Evolutionary conservation across 768 basidiomycete species (phyloP), one percentile per base, ranked within the genome.

Genomic region (Boletus pseudopeckii): DNA sequence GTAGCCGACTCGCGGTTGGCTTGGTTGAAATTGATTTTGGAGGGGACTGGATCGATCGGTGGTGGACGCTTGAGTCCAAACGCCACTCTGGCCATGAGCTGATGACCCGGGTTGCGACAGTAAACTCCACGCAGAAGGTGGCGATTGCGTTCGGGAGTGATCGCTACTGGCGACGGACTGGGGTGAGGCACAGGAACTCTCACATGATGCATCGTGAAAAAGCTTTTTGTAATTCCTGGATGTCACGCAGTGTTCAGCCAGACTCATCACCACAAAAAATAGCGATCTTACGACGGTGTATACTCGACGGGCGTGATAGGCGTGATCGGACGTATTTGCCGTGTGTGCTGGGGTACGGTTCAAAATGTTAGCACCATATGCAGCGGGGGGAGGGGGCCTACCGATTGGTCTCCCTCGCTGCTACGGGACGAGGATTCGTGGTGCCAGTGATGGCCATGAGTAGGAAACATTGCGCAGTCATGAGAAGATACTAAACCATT

Each of bases 1-100:
- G 38, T 80, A 77, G 62, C 80, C 80, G 45, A 84, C 78, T 40
- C 82, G 77, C 54, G 81, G 78, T 58, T 78, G 76, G 57, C 67
- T 68, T 54, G 74, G 71, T 51, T 65, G 56, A 62, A 72, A 58
- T 49, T 73, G 74, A 53, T 64, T 60, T 47, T 74, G 62, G 36
- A 70, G 65, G 41, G 77, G 64, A 39, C 70, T 71, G 36, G 79
- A 63, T 50, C 69, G 63, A 52, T 59, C 65, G 40, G 53, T 18
- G 42, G 64, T 51, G 20, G 68, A 57, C 20, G 58, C 57, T 38
- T 70, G 68, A 13, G 53, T 61, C 69, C 69, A 71, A 45, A 59
- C 58, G 14, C 59, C 57, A 50, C 49, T 58, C 53, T 69, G 68
- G 20, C 54, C 38, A 24, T 61, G 63, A 28, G 45, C 43, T 17